Conservation (phyloP, 192 early-diverging fungal genomes). For the Coemansia aciculifera region DNA sequence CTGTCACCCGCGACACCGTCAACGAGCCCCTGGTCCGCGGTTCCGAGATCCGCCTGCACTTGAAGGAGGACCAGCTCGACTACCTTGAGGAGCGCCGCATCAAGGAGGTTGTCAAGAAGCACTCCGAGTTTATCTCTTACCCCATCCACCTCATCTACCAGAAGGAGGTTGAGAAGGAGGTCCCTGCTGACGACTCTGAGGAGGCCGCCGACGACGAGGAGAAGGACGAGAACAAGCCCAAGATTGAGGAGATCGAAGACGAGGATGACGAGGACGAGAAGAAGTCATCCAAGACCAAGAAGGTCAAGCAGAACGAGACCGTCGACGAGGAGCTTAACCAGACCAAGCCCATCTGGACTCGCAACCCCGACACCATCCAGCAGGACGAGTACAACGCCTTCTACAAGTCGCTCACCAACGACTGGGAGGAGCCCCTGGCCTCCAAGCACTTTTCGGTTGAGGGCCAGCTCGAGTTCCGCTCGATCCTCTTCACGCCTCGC, state of each 20-base stretch:
- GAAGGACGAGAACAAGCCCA: constrained; percentile 76
- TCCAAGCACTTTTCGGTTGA: constrained; percentile 99
- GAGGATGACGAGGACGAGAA: constrained; percentile 76
- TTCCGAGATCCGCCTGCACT: constrained; percentile 90
- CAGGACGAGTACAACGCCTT: constrained; percentile 96
- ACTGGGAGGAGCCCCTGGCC: constrained; percentile 98
- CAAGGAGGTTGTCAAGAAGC: constrained; percentile 99
- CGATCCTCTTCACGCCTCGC: constrained; percentile 94
- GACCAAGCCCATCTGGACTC: constrained; percentile 99
- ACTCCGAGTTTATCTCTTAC: constrained; percentile 99
- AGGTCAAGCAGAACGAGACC: constrained; percentile 56
- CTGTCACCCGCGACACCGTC: constrained; percentile 88
- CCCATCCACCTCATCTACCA: constrained; percentile 94
- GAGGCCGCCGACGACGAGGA: constrained; percentile 71
- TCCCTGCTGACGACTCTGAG: constrained; percentile 84
- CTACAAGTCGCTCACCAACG: constrained; percentile 98
- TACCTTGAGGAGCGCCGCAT: constrained; percentile 99
- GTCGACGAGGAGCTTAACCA: constrained; percentile 95
- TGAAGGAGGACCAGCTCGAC: constrained; percentile 98
- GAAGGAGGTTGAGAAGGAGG: constrained; percentile 99
- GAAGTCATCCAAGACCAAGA: constrained; percentile 75
- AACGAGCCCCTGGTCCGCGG: constrained; percentile 93
- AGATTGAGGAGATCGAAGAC: constrained; percentile 65
- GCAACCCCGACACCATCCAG: constrained; percentile 96
- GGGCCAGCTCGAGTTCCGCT: constrained; percentile 99